Evolutionary conservation across 2,329 filamentous ascomycete species (phyloP), one percentile per base, ranked within the genome.

Genomic region (Gremmenia infestans): DNA sequence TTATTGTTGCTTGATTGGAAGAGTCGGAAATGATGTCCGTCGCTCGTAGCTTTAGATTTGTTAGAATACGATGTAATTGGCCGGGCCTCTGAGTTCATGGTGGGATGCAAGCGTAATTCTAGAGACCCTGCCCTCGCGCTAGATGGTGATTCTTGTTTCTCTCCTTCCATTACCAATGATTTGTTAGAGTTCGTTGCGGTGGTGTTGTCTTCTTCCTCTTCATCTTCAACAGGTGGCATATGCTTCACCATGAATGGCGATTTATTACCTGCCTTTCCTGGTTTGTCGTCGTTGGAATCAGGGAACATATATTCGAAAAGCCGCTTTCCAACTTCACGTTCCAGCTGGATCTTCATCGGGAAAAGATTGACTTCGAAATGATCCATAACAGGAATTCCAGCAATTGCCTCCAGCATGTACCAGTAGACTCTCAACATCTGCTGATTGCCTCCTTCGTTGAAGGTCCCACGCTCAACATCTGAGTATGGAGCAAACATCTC

Each of bases 231-330:
- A 69, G 72, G 75, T 36, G 77, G 68, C 69, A 78, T 77, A 51
- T 80, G 73, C 63, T 77, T 80, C 53, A 81, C 74, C 70, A 80
- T 72, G 68, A 86, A 84, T 0, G 86, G 83, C 5, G 85, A 85
- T 53, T 84, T 82, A 37, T 79, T 79, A 56, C 81, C 81, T 35
- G 73, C 72, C 48, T 75, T 75, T 23, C 64, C 70, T 11, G 58
- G 46, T 42, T 63, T 61, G 12, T 63, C 65, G 25, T 71, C 69
- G 22, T 64, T 86, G 63, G 89, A 83, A 11, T 88, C 90, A 0
- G 94, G 95, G 76, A 99, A 99, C 64, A 99, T 91, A 72, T 99
- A 99, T 73, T 97, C 92, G 64, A 99, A 96, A 2, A 99, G 78
- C 63, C 88, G 91, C 74, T 95, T 93, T 46, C 92, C 93, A 49